Base-by-base conservation (phyloP, 1,284 basidiomycete species). In the Agaricales sp. region DNA sequence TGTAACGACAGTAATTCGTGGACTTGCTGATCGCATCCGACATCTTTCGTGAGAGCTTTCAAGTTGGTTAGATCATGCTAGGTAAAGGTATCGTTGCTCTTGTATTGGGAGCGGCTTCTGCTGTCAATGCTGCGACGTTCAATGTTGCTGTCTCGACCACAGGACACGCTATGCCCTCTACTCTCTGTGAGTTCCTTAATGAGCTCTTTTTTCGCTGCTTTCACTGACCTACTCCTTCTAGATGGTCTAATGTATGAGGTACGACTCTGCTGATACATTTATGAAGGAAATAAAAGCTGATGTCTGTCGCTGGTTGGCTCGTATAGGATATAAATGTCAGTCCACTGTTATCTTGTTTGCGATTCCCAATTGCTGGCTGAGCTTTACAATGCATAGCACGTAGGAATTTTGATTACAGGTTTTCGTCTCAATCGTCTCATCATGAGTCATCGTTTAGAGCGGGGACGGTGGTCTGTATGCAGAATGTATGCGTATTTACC, bases 401-500 rank as follows among this genome's bases (percentile, higher is more conserved):
- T 35, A 35, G n/a, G n/a, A n/a, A n/a, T n/a, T n/a, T n/a, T n/a
- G n/a, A n/a, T n/a, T n/a, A n/a, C n/a, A n/a, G n/a, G n/a, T n/a
- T n/a, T n/a, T n/a, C n/a, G n/a, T n/a, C n/a, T n/a, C n/a, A n/a
- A n/a, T n/a, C n/a, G n/a, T n/a, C n/a, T n/a, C n/a, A n/a, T n/a
- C 30, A 11, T 8, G 30, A 8, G 30, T 35, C 30, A 35, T 35
- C 30, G 8, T 35, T n/a, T 35, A 78, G 77, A 77, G 76, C 52
- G 77, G 76, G 18, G 78, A 80, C 50, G 77, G 77, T 25, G 78
- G 78, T 8, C 59, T 80, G 16, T 80, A 80, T 46, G 78, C 68
- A 3, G 77, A 78, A 59, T n/a, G 30, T 35, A 35, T n/a, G 30
- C n/a, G 11, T n/a, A n/a, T n/a, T n/a, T n/a, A n/a, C n/a, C n/a